A percentile compares a stretch with the other conserved stretches of the same genome.
Conservation (phyloP, 257 asterid genomes). For the Thymus mandschuricus region DNA sequence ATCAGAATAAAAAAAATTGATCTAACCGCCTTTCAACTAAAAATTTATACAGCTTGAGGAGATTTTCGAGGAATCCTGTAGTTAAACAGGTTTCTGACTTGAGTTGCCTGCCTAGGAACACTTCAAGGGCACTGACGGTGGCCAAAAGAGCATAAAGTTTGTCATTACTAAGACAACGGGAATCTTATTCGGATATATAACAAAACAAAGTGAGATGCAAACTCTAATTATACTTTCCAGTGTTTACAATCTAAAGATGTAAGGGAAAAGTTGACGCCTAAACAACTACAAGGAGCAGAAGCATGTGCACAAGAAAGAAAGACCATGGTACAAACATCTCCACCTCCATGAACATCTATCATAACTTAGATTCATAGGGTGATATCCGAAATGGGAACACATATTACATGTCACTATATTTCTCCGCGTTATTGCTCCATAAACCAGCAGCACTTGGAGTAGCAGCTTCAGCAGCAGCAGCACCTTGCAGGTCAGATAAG, state of each 20-base stretch:
- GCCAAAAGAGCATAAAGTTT: neutral
- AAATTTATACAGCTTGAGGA: neutral
- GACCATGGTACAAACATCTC: slow-evolving; percentile 39
- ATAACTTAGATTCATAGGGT: slow-evolving; percentile 54
- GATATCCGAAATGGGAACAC: slow-evolving; percentile 37
- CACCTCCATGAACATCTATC: slow-evolving; percentile 69
- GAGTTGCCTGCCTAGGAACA: slow-evolving; percentile 21
- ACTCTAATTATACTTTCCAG: slow-evolving; percentile 32
- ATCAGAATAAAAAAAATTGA: slow-evolving; percentile 8
- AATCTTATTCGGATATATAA: slow-evolving; percentile 30
- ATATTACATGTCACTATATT: slow-evolving; percentile 31
- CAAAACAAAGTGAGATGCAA: slow-evolving; percentile 26
- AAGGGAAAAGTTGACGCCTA: slow-evolving; percentile 35
- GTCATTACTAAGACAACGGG: neutral
- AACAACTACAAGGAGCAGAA: slow-evolving; percentile 30
- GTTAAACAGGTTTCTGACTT: neutral
- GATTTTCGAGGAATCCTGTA: neutral
- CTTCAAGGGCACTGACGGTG: slow-evolving; percentile 14
- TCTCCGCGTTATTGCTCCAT: slow-evolving; percentile 35
- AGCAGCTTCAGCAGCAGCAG: slow-evolving; percentile 47
- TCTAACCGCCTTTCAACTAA: slow-evolving; percentile 16
- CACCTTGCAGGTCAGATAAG: slow-evolving; percentile 76
- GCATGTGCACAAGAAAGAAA: slow-evolving; percentile 35
- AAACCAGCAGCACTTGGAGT: slow-evolving; percentile 43
- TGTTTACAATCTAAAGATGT: slow-evolving; percentile 41